Conservation (phyloP, 2,329 filamentous ascomycete genomes). For the Pseudogymnoascus sp. region DNA sequence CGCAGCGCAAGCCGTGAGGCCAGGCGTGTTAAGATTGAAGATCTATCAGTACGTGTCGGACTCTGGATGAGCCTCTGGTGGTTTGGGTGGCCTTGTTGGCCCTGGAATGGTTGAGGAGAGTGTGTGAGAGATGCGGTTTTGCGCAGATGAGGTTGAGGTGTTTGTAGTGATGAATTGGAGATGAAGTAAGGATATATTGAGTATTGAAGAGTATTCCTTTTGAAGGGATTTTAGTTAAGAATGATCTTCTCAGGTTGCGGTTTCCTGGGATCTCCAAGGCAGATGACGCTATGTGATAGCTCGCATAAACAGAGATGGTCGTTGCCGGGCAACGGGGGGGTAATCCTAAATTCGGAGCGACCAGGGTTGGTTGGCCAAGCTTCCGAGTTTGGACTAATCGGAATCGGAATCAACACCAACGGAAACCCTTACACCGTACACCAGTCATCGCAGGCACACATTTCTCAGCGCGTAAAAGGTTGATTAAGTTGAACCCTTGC, state of each 20-base stretch:
- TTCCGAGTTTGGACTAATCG: slow-evolving; percentile 8
- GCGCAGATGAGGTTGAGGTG: not conserved
- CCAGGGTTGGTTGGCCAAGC: slow-evolving; percentile 7
- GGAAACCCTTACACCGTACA: slow-evolving; percentile 4
- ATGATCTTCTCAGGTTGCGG: slow-evolving; percentile 3
- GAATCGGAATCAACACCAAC: slow-evolving; percentile 4
- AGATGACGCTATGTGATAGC: slow-evolving; percentile 6
- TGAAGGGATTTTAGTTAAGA: not conserved
- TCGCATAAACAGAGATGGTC: slow-evolving; percentile 10
- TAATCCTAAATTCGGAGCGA: slow-evolving; percentile 2
- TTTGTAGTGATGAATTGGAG: not conserved
- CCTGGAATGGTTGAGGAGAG: not conserved
- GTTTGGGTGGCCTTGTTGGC: slow-evolving; percentile 9
- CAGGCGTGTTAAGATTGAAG: slow-evolving; percentile 50
- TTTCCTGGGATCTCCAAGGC: slow-evolving; percentile 7
- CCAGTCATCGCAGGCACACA: slow-evolving; percentile 3
- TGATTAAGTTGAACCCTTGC: slow-evolving; percentile 6
- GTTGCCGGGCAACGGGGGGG: not conserved
- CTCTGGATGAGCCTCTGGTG: slow-evolving; percentile 29
- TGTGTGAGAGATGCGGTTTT: not conserved
- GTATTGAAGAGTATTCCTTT: not conserved
- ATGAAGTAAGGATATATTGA: not conserved
- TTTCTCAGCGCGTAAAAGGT: slow-evolving; percentile 3
- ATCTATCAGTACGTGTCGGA: slow-evolving; percentile 43
- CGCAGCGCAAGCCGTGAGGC: slow-evolving; percentile 78